Conservation (phyloP, 2,329 filamentous ascomycete species). For the Colletotrichum sp. region DNA sequence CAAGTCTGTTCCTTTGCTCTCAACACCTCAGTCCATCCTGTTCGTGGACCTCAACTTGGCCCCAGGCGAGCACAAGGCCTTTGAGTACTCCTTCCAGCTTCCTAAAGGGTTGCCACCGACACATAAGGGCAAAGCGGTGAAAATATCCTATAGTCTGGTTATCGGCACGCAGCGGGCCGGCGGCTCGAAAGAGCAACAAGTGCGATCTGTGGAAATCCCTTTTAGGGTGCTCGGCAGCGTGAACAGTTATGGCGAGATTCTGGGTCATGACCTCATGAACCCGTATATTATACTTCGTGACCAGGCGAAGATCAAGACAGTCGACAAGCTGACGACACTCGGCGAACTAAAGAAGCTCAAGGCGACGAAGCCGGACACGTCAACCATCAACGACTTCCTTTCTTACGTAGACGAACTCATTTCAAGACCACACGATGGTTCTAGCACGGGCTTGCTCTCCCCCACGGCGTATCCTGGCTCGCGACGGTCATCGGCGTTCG, state of each 20-base stretch:
- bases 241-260: conserved; percentile 83
- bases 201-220: conserved; percentile 89
- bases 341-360: conserved; percentile 22
- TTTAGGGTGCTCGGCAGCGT: conserved; percentile 95
- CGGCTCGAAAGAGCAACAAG: conserved; percentile 77
- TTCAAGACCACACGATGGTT: conserved; percentile 59
- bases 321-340: conserved; percentile 40
- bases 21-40: conserved; percentile 91
- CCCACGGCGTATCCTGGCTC: conserved; percentile 66
- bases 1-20: conserved; percentile 88
- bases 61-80: conserved; percentile 88
- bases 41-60: conserved; percentile 91
- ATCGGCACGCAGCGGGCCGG: conserved; percentile 90
- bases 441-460: conserved; percentile 69
- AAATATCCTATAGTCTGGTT: conserved; percentile 88
- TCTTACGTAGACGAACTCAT: conserved; percentile 80
- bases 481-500: conserved; percentile 59
- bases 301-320: conserved; percentile 69
- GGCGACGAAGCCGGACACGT: conserved; percentile 12
- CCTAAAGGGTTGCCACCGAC: conserved; percentile 90
- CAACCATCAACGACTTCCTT: conserved; percentile 68
- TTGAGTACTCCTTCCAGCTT: conserved; percentile 84
- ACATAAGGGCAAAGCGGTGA: conserved; percentile 90
- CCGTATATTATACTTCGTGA: conserved; percentile 91
- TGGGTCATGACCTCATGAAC: conserved; percentile 93